phyloP scores from a whole-genome alignment of 2,329 filamentous ascomycete species.

The Aspergillus quadricinctus region DNA sequence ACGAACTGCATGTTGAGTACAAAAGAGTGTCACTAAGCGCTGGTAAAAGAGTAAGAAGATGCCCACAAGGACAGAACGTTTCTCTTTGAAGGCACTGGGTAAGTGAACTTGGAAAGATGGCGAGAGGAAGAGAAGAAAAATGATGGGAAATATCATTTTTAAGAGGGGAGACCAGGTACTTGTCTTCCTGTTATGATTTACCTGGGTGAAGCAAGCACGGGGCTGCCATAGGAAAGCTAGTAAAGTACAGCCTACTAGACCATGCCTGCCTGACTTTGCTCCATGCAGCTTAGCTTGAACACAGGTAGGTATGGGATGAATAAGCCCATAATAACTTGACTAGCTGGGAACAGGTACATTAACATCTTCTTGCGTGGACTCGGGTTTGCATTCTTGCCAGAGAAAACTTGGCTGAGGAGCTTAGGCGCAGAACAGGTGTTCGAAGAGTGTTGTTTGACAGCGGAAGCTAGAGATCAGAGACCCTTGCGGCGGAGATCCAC shows the following conservation, averaged over 20 bases:
- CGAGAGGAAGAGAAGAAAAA: background rate
- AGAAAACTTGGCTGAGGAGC: background rate
- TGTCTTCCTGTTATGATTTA: background rate
- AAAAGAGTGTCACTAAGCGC: background rate
- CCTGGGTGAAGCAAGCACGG: background rate
- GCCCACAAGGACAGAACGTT: background rate
- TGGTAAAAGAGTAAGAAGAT: background rate
- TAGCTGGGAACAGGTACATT: no score
- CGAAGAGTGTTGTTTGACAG: background rate
- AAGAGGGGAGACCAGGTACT: background rate
- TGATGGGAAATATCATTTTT: background rate
- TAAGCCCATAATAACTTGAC: background rate
- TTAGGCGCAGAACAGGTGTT: background rate
- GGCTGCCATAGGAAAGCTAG: background rate
- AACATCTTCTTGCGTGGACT: background rate
- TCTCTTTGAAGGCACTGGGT: background rate
- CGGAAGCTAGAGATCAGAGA: background rate
- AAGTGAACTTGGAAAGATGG: background rate
- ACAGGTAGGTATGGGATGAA: background rate
- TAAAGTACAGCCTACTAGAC: background rate
- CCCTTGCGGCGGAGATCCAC: background rate
- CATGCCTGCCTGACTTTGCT: background rate
- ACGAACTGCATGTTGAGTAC: background rate
- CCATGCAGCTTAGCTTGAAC: background rate
- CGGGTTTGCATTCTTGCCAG: background rate